Conservation (phyloP, 1,139 yeast genomes). For the Geotrichum macrosporum region DNA sequence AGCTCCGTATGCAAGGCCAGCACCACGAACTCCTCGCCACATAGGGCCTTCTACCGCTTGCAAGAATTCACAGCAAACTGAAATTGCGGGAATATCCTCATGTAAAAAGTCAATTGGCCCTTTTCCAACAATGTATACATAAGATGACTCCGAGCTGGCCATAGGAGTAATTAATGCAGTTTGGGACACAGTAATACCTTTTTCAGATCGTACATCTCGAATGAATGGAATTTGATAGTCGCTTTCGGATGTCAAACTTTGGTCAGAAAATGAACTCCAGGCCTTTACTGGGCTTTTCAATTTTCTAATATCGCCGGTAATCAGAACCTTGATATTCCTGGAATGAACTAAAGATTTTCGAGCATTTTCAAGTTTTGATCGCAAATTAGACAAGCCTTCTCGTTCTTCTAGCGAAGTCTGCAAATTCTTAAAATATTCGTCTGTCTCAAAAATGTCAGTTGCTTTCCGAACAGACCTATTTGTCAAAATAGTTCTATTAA, state of each 20-base stretch:
- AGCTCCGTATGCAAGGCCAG: conserved; percentile 93
- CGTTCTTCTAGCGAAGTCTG: conserved; percentile 43
- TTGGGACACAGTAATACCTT: conserved; percentile 52
- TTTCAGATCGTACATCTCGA: conserved; percentile 49
- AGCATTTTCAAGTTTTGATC: conserved; percentile 53
- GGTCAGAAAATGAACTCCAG: conserved; percentile 51
- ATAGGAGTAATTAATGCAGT: conserved; percentile 65
- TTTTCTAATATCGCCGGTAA: conserved; percentile 61
- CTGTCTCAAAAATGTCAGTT: conserved; percentile 62
- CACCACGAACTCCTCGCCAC: conserved; percentile 94
- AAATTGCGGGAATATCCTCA: conserved; percentile 65
- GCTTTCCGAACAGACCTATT: conserved; percentile 62
- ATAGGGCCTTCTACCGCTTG: conserved; percentile 94
- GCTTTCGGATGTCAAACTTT: conserved; percentile 20
- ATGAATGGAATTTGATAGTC: conserved; percentile 49
- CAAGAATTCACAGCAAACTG: conserved; percentile 70
- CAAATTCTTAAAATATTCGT: conserved; percentile 51
- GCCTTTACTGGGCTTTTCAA: conserved; percentile 54
- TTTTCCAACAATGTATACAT: conserved; percentile 55
- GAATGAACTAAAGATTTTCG: conserved; percentile 54
- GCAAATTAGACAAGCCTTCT: conserved; percentile 45
- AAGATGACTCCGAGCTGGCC: conserved; percentile 88
- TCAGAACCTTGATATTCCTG: conserved; percentile 61
- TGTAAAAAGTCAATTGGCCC: conserved; percentile 63
- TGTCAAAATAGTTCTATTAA: conserved; percentile 51